Evolutionary conservation across 768 basidiomycete species (phyloP).

Genomic region (Paxillus involutus): DNA sequence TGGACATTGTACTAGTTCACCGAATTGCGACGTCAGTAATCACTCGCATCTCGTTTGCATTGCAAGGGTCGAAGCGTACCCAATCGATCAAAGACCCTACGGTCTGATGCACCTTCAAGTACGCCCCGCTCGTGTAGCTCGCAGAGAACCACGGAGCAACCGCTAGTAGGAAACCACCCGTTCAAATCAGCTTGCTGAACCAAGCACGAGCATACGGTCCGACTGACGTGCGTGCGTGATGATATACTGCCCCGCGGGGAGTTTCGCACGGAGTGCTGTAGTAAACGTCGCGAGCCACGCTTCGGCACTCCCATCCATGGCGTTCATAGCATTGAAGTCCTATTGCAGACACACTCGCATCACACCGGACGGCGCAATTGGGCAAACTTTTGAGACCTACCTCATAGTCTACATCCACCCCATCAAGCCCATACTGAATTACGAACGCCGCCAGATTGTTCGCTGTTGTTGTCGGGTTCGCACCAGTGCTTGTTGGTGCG

Average conservation of each 20-base stretch:
- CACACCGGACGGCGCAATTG: neutral
- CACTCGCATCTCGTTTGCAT: neutral
- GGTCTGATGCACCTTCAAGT: constrained; percentile 35
- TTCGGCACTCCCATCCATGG: constrained; percentile 53
- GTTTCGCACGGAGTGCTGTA: constrained; percentile 21
- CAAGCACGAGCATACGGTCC: constrained; percentile 26
- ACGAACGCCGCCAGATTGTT: constrained; percentile 68
- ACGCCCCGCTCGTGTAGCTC: constrained; percentile 35
- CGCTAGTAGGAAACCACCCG: constrained; percentile 19
- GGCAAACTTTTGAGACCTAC: constrained; percentile 17
- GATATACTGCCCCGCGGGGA: constrained; percentile 27
- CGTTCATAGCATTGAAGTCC: constrained; percentile 62
- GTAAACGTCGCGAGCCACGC: constrained; percentile 31
- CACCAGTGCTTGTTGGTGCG: constrained; percentile 53
- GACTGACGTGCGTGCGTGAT: constrained; percentile 31
- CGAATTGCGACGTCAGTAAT: neutral
- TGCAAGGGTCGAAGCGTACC: constrained; percentile 18
- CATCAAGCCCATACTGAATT: constrained; percentile 58
- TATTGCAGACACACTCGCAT: constrained; percentile 18
- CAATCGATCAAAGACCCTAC: constrained; percentile 43
- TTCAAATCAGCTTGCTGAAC: neutral
- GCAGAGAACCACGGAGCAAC: constrained; percentile 43
- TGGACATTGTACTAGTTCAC: constrained; percentile 38
- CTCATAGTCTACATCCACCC: constrained; percentile 77
- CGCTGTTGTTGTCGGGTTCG: constrained; percentile 62